Base-by-base conservation (phyloP, 1,284 basidiomycete species). In the Trichosporon inkin region DNA sequence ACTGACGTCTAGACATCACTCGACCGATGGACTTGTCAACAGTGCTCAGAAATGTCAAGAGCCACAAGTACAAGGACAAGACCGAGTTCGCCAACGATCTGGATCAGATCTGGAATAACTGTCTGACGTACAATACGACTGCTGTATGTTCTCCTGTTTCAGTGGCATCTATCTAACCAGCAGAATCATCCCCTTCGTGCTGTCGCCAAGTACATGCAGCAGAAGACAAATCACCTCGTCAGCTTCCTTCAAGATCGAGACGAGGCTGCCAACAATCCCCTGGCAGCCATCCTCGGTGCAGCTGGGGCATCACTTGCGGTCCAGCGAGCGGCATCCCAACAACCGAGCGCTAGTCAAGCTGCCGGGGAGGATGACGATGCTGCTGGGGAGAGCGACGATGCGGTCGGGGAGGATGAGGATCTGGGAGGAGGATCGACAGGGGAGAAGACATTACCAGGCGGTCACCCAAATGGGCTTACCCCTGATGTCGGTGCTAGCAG, bases 101-200 rank as follows among this genome's bases (percentile, higher is more conserved):
- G 47, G 90, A 95, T 68, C 84, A 96, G 63, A 98, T 99, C 68
- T 99, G 95, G 95, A 86, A 87, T 57, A 99, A 99, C 71, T 98
- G 95, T 76, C 84, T 89, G 67, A 85, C 84, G 11, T 99, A 98
- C 78, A 99, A 99, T 75, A 87, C 88, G 22, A 84, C 87, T 16
- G 89, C 92, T 78, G 93, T 92, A 68, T 62, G 86, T 81, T 17
- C 19, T 34, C 22, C 28, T 34, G 36, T 19, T 3, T 10, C 28
- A 17, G 53, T 24, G 36, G 44, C 17, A 16, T 19, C 38, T 6
- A 11, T 17, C 57, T 54, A 17, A 34, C 36, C 10, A 36, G 32
- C 71, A 83, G 83, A 78, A 85, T 62, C 93, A 96, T 71, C 92
- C 90, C 0, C 82, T 96, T 38, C 86, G 91, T 39, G 82, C 83